Evolutionary conservation across 2,329 filamentous ascomycete genomes (phyloP).

Genomic region (Calonectria honghensis): DNA sequence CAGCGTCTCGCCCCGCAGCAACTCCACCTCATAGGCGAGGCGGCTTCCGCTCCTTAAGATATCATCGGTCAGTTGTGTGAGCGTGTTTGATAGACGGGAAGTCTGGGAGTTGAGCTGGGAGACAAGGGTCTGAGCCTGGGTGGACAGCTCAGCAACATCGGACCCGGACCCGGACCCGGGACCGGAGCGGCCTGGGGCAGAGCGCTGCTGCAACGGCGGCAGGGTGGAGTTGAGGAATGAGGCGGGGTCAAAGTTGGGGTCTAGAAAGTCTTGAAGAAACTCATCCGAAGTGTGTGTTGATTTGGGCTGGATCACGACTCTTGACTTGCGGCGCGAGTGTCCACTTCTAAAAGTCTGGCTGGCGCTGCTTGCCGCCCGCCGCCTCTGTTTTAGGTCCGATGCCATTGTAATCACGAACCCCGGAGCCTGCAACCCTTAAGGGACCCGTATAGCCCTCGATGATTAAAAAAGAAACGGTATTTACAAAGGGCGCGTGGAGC

Average conservation of each 20-base stretch:
- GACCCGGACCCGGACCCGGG: constrained; percentile 37
- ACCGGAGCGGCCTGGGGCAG: constrained; percentile 51
- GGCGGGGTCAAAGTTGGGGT: constrained; percentile 86
- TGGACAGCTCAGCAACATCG: constrained; percentile 80
- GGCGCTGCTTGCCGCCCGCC: constrained; percentile 69
- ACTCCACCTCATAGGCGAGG: constrained; percentile 94
- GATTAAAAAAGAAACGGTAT: neutral
- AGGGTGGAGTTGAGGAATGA: constrained; percentile 89
- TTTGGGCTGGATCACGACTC: constrained; percentile 66
- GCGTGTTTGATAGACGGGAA: constrained; percentile 84
- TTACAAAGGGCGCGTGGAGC: constrained; percentile 15
- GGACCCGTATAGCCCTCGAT: no score
- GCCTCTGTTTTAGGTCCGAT: constrained; percentile 57
- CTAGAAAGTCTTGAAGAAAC: constrained; percentile 84
- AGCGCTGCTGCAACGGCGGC: constrained; percentile 76
- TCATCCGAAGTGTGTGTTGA: constrained; percentile 82
- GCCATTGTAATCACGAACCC: constrained; percentile 51
- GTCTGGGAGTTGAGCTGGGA: constrained; percentile 93
- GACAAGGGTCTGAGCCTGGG: constrained; percentile 88
- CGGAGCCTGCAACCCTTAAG: neutral
- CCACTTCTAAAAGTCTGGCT: constrained; percentile 61
- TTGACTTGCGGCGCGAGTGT: constrained; percentile 64
- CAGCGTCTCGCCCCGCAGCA: constrained; percentile 90
- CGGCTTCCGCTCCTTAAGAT: constrained; percentile 92
- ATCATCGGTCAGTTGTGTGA: constrained; percentile 95